Percentiles rank a stretch among this genome's conserved stretches.
Evolutionary conservation across 2,329 filamentous ascomycete genomes (phyloP).

Genomic region (Diaporthe caulivora): DNA sequence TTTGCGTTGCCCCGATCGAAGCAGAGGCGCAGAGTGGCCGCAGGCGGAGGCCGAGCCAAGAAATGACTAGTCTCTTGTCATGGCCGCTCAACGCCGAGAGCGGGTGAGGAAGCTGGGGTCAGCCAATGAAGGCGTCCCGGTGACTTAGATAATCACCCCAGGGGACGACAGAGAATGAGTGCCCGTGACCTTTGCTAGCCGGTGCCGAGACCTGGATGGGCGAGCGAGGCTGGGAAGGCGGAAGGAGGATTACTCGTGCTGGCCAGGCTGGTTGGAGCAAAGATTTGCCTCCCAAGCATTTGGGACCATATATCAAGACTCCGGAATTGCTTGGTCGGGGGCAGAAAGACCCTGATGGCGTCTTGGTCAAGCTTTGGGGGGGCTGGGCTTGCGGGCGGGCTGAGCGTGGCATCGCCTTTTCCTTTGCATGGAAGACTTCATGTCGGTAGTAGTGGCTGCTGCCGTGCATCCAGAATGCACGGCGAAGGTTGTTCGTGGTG

Average conservation of each 20-base stretch:
- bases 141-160: conserved; percentile 20
- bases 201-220: conserved; percentile 17
- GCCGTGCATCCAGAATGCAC: not conserved
- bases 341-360: conserved; percentile 7
- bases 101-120: conserved; percentile 11
- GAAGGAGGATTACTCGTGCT: conserved; percentile 14
- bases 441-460: conserved; percentile 23
- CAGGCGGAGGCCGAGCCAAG: conserved; percentile 30
- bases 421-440: not conserved
- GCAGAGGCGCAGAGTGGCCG: conserved; percentile 21
- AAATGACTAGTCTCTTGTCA: conserved; percentile 31
- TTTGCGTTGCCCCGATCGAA: conserved; percentile 27
- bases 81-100: conserved; percentile 18
- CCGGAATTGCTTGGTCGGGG: conserved; percentile 11
- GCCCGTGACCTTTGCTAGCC: conserved; percentile 20
- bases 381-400: conserved; percentile 7
- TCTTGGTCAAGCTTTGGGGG: conserved; percentile 22
- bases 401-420: not conserved
- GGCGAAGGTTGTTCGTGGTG: not conserved
- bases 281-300: conserved; percentile 13
- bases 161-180: not conserved
- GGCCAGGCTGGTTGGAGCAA: not conserved
- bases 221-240: conserved; percentile 5
- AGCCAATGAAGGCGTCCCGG: conserved; percentile 13
- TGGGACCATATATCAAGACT: conserved; percentile 17